A percentile compares a stretch with the other conserved stretches of the same genome.
Evolutionary conservation across 495 filamentous ascomycete genomes (phyloP).

Genomic region (Penicillium coprophilum): DNA sequence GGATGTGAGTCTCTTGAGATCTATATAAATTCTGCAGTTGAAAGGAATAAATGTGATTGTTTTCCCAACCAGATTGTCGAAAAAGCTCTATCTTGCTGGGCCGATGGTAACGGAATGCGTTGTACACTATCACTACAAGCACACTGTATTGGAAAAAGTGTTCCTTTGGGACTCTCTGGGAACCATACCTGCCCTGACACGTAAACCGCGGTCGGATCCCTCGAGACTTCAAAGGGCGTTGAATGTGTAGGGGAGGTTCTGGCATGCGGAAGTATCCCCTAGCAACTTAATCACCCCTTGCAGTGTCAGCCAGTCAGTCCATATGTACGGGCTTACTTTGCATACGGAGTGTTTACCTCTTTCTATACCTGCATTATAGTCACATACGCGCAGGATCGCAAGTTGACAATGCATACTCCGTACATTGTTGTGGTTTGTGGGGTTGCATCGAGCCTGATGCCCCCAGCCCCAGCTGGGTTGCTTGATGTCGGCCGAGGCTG

Average conservation of each 20-base stretch:
- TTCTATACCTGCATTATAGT: not conserved
- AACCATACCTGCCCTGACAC: not conserved
- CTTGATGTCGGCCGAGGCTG: not conserved
- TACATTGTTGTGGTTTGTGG: not conserved
- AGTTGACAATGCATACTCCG: not conserved
- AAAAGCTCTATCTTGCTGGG: not conserved
- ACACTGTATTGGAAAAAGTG: not conserved
- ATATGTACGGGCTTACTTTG: conserved; percentile 1
- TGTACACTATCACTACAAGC: not conserved
- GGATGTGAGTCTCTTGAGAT: not conserved
- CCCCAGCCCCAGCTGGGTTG: not conserved
- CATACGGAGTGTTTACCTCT: not conserved
- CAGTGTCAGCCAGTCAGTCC: conserved; percentile 4
- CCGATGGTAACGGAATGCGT: not conserved
- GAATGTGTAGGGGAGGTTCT: conserved; percentile 14
- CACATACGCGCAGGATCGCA: not conserved
- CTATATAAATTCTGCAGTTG: not conserved
- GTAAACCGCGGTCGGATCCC: not conserved
- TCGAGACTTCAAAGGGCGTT: not conserved
- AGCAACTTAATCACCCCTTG: conserved; percentile 28
- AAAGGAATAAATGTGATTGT: not conserved
- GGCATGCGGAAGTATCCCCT: conserved; percentile 20
- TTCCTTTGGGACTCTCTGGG: not conserved
- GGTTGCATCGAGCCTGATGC: not conserved
- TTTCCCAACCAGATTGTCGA: not conserved